A percentile compares a stretch with the other conserved stretches of the same genome.
phyloP scores from a whole-genome alignment of 2,329 filamentous ascomycete genomes.

The Aspergillus tubingensis region DNA sequence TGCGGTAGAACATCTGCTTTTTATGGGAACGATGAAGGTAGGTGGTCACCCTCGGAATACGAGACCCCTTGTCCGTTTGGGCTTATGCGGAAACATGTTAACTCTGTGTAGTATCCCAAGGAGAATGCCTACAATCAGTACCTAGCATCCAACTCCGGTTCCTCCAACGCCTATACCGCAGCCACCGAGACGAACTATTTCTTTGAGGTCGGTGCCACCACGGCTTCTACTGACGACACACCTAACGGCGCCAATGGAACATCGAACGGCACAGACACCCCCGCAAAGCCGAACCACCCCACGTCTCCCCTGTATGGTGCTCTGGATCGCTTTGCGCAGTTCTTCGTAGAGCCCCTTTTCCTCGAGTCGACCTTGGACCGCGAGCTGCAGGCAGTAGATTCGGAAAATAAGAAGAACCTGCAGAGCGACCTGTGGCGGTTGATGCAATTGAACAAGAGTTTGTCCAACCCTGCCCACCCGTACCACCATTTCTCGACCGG shows the following conservation, averaged over 20 bases:
- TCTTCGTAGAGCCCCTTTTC: slow-evolving; percentile 88
- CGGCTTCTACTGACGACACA: slow-evolving; percentile 46
- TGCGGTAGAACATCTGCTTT: slow-evolving; percentile 91
- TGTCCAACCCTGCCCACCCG: slow-evolving; percentile 85
- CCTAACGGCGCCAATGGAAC: slow-evolving; percentile 29
- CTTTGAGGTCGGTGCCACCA: slow-evolving; percentile 88
- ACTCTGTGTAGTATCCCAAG: slow-evolving; percentile 67
- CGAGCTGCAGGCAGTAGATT: slow-evolving; percentile 86
- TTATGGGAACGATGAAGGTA: slow-evolving; percentile 97
- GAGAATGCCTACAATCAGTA: slow-evolving; percentile 97
- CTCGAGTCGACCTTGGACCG: slow-evolving; percentile 80
- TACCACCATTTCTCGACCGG: slow-evolving; percentile 92
- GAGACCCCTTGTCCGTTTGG: neutral
- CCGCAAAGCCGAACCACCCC: slow-evolving; percentile 23
- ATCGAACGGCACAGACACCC: slow-evolving; percentile 25
- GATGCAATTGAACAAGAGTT: slow-evolving; percentile 81
- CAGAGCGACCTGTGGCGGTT: slow-evolving; percentile 88
- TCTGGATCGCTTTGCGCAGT: slow-evolving; percentile 88
- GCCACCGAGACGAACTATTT: slow-evolving; percentile 96
- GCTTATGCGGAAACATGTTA: neutral
- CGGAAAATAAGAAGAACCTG: slow-evolving; percentile 96
- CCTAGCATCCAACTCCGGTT: slow-evolving; percentile 82
- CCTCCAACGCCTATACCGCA: slow-evolving; percentile 93
- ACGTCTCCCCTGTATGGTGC: slow-evolving; percentile 71
- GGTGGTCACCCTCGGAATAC: slow-evolving; percentile 14